Percentiles rank a stretch among this genome's conserved stretches.
These are phyloP conservation scores for Mycena rebaudengoi DNA, from an alignment of 768 basidiomycete species.

Conservation along the genomic window DNA sequence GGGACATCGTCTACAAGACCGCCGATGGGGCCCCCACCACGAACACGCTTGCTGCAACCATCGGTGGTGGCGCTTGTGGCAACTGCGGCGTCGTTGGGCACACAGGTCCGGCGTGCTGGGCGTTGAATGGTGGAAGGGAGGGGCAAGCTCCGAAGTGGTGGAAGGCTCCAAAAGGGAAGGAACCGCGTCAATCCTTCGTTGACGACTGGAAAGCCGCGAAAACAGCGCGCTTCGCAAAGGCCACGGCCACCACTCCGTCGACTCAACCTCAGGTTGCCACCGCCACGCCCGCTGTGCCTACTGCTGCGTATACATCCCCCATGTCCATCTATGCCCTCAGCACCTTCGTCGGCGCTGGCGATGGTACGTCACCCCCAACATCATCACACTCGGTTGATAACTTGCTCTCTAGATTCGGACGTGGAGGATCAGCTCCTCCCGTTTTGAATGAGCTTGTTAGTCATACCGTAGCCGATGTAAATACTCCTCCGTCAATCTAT, in stretches of 20 bases:
- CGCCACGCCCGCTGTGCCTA: background rate
- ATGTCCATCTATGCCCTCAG: background rate
- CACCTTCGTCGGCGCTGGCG: background rate
- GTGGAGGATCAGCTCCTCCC: background rate
- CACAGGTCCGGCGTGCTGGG: conserved; percentile 2
- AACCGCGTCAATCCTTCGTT: background rate
- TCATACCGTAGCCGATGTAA: background rate
- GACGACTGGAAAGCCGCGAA: background rate
- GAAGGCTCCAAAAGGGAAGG: background rate
- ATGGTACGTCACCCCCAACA: background rate
- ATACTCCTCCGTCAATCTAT: background rate
- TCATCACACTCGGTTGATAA: conserved; percentile 1
- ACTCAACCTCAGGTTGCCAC: background rate
- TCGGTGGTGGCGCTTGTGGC: background rate
- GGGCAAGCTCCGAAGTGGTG: background rate
- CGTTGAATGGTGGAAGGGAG: background rate
- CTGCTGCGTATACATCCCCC: background rate
- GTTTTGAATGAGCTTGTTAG: background rate
- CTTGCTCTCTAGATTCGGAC: background rate
- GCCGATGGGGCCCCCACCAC: background rate
- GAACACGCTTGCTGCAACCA: background rate
- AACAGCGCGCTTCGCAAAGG: background rate
- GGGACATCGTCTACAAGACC: background rate
- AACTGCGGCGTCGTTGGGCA: background rate
- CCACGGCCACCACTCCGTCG: background rate